Evolutionary conservation across 78 protist species (phyloP).

Genomic region (Dictyostelium capitatum): DNA sequence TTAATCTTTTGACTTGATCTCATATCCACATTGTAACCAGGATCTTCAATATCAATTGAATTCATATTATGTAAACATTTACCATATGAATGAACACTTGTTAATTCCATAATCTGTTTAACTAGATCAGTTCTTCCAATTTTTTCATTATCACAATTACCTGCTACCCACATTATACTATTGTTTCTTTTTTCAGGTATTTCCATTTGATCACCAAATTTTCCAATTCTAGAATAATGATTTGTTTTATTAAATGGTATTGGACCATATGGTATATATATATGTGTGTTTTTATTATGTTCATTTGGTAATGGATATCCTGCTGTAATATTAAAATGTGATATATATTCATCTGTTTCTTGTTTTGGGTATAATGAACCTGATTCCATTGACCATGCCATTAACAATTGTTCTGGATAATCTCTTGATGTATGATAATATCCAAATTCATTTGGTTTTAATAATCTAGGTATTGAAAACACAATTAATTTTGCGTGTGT

Average conservation of each 20-base stretch:
- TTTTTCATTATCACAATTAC: background rate
- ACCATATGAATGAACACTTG: conserved; percentile 1
- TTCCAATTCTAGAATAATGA: background rate
- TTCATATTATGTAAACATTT: background rate
- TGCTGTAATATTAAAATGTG: background rate
- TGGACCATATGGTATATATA: conserved; percentile 6
- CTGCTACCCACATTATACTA: background rate
- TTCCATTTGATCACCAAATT: background rate
- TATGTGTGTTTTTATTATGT: background rate
- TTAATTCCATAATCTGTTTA: background rate
- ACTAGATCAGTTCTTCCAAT: background rate
- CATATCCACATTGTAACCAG: background rate
- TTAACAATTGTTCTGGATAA: background rate
- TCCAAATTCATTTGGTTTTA: background rate
- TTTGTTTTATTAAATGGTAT: background rate
- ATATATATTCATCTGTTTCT: background rate
- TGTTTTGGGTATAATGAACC: background rate
- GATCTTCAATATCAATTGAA: background rate
- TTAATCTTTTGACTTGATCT: background rate
- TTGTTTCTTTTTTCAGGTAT: background rate
- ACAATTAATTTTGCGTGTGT: no score
- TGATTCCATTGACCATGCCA: background rate
- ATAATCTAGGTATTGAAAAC: no score
- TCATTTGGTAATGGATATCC: background rate
- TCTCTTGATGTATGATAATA: background rate